These are phyloP conservation scores for Eucalyptus marginata DNA, from an alignment of 345 rosid species.

Conservation along the genomic window DNA sequence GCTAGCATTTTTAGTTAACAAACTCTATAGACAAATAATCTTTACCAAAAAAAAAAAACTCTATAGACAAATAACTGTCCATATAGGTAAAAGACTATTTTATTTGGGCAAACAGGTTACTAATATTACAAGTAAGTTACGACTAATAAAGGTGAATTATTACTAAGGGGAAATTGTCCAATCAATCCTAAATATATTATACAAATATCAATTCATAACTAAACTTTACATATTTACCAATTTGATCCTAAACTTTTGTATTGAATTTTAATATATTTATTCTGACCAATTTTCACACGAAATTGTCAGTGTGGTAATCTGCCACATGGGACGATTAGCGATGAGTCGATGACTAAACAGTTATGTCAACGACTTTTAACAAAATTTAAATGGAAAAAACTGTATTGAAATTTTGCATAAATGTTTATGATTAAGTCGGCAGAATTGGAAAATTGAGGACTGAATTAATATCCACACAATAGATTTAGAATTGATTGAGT, in stretches of 20 bases:
- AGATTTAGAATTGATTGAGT: not conserved
- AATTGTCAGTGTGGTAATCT: not conserved
- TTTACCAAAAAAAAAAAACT: not conserved
- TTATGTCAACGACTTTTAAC: fast-evolving
- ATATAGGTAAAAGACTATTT: not conserved
- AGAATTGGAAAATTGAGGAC: fast-evolving
- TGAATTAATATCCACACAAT: fast-evolving
- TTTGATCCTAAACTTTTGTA: not conserved
- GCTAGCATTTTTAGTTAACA: not conserved
- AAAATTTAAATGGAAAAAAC: not conserved
- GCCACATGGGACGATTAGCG: fast-evolving
- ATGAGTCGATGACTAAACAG: fast-evolving
- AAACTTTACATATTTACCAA: not conserved
- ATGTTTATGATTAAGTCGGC: not conserved
- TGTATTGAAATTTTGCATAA: fast-evolving
- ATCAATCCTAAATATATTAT: not conserved
- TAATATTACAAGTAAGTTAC: not conserved
- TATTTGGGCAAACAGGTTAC: not conserved
- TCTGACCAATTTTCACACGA: not conserved
- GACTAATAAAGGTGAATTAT: not conserved
- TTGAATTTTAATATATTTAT: not conserved
- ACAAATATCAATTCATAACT: not conserved
- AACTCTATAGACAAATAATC: not conserved
- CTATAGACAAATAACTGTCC: not conserved
- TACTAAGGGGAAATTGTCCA: not conserved